Evolutionary conservation across 2,329 filamentous ascomycete genomes (phyloP).

Genomic region (Coniochaeta ligniaria): DNA sequence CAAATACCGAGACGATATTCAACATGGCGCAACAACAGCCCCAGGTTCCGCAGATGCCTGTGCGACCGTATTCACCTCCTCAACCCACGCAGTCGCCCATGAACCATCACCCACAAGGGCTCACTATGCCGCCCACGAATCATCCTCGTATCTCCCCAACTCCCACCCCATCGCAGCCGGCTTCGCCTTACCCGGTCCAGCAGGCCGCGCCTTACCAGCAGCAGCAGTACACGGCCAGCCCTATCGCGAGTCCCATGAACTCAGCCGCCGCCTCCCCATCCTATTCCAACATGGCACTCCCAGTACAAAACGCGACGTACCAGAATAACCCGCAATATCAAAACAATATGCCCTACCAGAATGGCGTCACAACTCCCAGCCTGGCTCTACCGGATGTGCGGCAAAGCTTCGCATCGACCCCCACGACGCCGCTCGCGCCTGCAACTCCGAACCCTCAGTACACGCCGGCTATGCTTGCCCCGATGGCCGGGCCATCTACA

Average conservation of each 20-base stretch:
- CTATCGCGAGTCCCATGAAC: not conserved
- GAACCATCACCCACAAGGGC: constrained; percentile 7
- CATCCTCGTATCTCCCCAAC: not conserved
- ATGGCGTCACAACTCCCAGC: not conserved
- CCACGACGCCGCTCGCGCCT: not conserved
- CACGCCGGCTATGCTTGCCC: constrained; percentile 15
- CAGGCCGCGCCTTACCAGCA: not conserved
- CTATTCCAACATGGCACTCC: not conserved
- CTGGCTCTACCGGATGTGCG: not conserved
- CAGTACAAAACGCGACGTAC: not conserved
- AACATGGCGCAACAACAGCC: constrained; percentile 55
- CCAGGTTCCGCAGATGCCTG: constrained; percentile 29
- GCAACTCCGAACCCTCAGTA: constrained; percentile 9
- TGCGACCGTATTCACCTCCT: not conserved
- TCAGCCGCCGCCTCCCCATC: not conserved
- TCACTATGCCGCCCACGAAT: not conserved
- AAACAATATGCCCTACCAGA: not conserved
- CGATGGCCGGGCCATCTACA: constrained; percentile 11
- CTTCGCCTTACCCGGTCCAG: not conserved
- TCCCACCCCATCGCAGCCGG: not conserved
- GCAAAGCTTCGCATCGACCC: not conserved
- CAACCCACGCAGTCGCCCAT: not conserved
- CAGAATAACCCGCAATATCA: not conserved
- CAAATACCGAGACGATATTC: not conserved
- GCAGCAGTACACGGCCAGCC: not conserved